Evolutionary conservation across 2,329 filamentous ascomycete species (phyloP).

Genomic region (Elsinoe australis): DNA sequence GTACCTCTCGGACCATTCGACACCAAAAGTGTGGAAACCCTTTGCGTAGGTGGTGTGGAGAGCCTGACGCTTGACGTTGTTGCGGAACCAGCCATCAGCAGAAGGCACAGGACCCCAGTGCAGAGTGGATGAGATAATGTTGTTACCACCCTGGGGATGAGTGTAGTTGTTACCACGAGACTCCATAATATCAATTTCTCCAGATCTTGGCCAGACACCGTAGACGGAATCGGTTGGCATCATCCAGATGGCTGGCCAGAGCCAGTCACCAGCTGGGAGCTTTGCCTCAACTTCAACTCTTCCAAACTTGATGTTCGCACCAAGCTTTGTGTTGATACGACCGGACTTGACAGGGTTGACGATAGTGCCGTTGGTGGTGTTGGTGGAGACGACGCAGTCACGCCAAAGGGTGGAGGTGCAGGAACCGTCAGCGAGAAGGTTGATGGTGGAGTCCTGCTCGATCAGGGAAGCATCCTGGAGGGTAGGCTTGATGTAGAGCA

Average conservation of each 20-base stretch:
- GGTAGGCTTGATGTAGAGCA: constrained; percentile 68
- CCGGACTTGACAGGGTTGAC: constrained; percentile 71
- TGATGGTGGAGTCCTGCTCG: constrained; percentile 57
- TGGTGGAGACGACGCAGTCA: constrained; percentile 64
- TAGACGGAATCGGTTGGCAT: constrained; percentile 65
- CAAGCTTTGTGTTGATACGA: constrained; percentile 66
- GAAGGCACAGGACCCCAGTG: constrained; percentile 70
- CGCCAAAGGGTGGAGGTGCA: constrained; percentile 56
- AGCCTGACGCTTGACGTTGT: constrained; percentile 67
- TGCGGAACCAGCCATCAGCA: constrained; percentile 76
- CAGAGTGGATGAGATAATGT: constrained; percentile 68
- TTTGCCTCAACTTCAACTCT: constrained; percentile 72
- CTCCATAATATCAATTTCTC: constrained; percentile 78
- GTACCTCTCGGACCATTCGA: constrained; percentile 85
- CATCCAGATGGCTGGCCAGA: constrained; percentile 93
- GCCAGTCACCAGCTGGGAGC: constrained; percentile 71
- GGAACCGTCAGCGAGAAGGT: constrained; percentile 57
- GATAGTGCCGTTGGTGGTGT: constrained; percentile 68
- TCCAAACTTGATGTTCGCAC: constrained; percentile 68
- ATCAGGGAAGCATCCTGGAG: constrained; percentile 62
- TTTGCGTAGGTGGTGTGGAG: constrained; percentile 66
- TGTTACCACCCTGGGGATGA: constrained; percentile 69
- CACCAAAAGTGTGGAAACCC: constrained; percentile 66
- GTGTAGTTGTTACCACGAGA: constrained; percentile 75
- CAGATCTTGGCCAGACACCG: constrained; percentile 68